Conservation (phyloP, 768 basidiomycete species). For the Boletus vermiculosoides region DNA sequence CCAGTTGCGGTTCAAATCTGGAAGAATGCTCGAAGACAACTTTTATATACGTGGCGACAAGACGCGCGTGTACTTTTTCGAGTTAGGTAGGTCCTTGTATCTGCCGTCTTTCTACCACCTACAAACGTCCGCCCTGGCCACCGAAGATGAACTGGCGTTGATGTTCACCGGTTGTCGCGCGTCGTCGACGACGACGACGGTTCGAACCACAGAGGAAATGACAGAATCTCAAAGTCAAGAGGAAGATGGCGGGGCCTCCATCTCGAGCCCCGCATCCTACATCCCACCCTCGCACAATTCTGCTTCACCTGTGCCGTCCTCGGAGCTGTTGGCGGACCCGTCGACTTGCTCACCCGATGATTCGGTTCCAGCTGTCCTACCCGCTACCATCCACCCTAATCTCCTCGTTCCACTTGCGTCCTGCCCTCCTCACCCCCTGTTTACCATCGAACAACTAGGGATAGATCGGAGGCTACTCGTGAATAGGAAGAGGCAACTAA, state of each 20-base stretch:
- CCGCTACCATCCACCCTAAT: conserved; percentile 34
- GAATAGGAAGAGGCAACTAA: conserved; percentile 90
- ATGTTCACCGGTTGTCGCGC: conserved; percentile 69
- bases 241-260: conserved; percentile 10
- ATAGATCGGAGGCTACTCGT: conserved; percentile 88
- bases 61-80: conserved; percentile 97
- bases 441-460: conserved; percentile 81
- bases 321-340: not conserved
- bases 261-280: conserved; percentile 2
- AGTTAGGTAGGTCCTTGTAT: conserved; percentile 53
- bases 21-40: conserved; percentile 87
- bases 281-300: conserved; percentile 10
- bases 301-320: not conserved
- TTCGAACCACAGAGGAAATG: conserved; percentile 33
- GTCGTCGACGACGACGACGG: conserved; percentile 33
- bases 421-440: conserved; percentile 56
- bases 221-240: conserved; percentile 33
- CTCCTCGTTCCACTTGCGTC: conserved; percentile 30
- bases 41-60: conserved; percentile 97
- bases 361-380: not conserved
- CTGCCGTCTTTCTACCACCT: not conserved
- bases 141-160: conserved; percentile 70
- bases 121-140: not conserved
- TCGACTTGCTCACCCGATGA: not conserved
- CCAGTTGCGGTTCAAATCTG: conserved; percentile 88